Evolutionary conservation across 768 basidiomycete genomes (phyloP).

Genomic region (Hericium erinaceus): DNA sequence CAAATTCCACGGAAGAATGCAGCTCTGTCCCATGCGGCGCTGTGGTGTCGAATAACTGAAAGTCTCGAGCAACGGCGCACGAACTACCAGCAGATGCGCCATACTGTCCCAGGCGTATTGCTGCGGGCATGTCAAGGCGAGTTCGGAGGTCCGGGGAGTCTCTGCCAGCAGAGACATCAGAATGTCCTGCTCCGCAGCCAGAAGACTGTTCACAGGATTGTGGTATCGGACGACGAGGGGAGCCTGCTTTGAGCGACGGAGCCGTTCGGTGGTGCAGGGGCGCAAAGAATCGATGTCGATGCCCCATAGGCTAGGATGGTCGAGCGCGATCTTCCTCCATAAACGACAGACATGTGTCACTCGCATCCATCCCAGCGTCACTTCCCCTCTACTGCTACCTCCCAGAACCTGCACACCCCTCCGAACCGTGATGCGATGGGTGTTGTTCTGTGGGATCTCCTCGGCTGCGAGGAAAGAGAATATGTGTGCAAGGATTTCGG

Average conservation of each 20-base stretch:
- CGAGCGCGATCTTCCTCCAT: not conserved
- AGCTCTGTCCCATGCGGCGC: not conserved
- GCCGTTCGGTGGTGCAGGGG: not conserved
- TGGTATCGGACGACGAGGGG: not conserved
- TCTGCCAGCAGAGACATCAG: not conserved
- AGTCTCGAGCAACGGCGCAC: not conserved
- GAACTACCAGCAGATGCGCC: not conserved
- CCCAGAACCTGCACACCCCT: no score
- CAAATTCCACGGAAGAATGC: not conserved
- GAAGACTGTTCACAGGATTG: not conserved
- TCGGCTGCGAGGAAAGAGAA: not conserved
- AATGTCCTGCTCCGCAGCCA: not conserved
- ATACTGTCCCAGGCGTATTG: not conserved
- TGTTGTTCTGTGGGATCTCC: not conserved
- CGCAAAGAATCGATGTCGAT: not conserved
- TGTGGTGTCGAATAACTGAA: not conserved
- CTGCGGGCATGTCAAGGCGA: not conserved
- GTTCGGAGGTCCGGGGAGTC: not conserved
- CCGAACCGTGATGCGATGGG: not conserved
- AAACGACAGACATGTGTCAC: not conserved
- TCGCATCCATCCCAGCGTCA: not conserved
- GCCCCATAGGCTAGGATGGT: not conserved
- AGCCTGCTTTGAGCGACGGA: not conserved
- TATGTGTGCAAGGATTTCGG: not conserved
- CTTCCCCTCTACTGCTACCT: not conserved